Evolutionary conservation across 2,329 filamentous ascomycete species (phyloP), one percentile per base, ranked within the genome.

Genomic region (Aspergillus awamori): DNA sequence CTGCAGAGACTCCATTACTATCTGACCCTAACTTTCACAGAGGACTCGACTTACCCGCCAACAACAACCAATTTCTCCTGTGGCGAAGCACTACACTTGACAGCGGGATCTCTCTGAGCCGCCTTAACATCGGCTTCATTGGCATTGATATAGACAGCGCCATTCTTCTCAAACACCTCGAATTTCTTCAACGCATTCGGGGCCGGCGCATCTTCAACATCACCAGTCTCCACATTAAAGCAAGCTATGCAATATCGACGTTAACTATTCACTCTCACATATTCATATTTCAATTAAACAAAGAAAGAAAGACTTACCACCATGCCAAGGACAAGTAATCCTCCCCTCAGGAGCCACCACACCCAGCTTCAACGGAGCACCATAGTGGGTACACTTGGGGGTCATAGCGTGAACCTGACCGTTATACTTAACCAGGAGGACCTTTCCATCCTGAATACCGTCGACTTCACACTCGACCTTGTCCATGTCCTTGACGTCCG

Each of bases 321-420:
- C 94, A 75, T 98, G 94, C 95, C 95, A 98, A 3, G 94, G 93
- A 76, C 95, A 99, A 6, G 92, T 97, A 64, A 99, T 78, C 54
- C 92, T 85, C 5, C 95, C 95, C 67, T 90, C 88, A 2, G 87
- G 86, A 7, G 91, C 91, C 65, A 99, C 79, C 7, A 98, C 88
- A 57, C 95, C 95, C 68, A 94, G 92, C 57, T 88, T 87, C 66
- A 99, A 80, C 13, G 95, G 95, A 43, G 94, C 95, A 36, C 95
- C 94, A 74, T 96, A 98, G 79, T 98, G 94, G 13, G 86, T 88
- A 74, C 95, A 99, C 68, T 89, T 95, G 41, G 92, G 82, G 38
- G 91, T 93, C 38, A 96, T 77, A 30, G 93, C 95, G 73, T 93
- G 89, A 15, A 94, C 81, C 68, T 89, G 86, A 67, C 89, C 90